Evolutionary conservation across 1,284 basidiomycete species (phyloP).

Genomic region (Earliella scabrosa): DNA sequence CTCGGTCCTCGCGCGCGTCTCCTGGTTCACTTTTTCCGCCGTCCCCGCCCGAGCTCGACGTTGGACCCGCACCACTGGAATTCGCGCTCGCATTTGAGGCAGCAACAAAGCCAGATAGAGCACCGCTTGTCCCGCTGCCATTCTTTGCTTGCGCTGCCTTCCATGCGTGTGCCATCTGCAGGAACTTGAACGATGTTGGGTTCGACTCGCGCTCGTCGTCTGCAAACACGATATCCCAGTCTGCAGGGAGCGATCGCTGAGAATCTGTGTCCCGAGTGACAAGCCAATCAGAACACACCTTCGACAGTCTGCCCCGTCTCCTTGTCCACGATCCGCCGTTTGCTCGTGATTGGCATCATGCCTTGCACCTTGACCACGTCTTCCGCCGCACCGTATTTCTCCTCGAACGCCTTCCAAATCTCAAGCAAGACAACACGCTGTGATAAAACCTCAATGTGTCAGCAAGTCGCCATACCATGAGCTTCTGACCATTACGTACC

Average conservation of each 20-base stretch:
- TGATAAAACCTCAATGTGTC: neutral
- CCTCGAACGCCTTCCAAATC: conserved; percentile 93
- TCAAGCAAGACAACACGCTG: conserved; percentile 89
- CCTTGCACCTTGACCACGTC: conserved; percentile 80
- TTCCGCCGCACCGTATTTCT: conserved; percentile 71
- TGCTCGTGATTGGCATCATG: conserved; percentile 91
- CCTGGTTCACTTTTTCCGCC: neutral
- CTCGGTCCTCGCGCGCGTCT: neutral
- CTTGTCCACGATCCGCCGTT: conserved; percentile 80
- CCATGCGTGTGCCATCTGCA: conserved; percentile 94
- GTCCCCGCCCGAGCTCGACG: neutral
- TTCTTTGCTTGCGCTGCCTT: conserved; percentile 50
- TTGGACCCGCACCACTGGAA: neutral
- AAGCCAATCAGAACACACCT: conserved; percentile 54
- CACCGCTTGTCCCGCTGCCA: conserved; percentile 20
- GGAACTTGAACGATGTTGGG: conserved; percentile 90
- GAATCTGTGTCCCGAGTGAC: conserved; percentile 50
- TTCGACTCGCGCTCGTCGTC: conserved; percentile 94
- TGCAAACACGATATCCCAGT: conserved; percentile 93
- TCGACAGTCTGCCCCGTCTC: conserved; percentile 87
- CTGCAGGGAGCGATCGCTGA: conserved; percentile 42
- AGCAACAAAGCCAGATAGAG: conserved; percentile 29
- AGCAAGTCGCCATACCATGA: neutral
- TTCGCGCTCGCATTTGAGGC: conserved; percentile 10
- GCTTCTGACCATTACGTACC: conserved; percentile 47